Percentiles rank a stretch among this genome's conserved stretches.
These are phyloP conservation scores for Umbelopsis sp. DNA, from an alignment of 192 early-diverging fungal genomes.

Conservation along the genomic window DNA sequence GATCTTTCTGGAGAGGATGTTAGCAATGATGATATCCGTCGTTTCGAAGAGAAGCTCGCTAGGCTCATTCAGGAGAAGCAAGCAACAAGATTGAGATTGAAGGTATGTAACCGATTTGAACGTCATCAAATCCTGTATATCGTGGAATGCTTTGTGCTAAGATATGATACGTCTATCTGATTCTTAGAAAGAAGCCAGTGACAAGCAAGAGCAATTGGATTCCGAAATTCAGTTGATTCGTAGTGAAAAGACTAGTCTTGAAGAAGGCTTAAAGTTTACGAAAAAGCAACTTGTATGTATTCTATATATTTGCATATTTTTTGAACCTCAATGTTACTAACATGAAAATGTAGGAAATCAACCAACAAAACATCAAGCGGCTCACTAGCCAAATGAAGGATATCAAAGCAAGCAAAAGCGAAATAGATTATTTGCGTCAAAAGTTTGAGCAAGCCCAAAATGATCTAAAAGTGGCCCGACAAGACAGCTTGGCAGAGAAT, in stretches of 20 bases:
- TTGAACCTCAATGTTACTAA: constrained; percentile 14
- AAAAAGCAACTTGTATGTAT: constrained; percentile 2
- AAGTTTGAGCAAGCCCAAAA: constrained; percentile 41
- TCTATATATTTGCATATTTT: background rate
- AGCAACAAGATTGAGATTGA: constrained; percentile 23
- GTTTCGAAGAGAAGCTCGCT: constrained; percentile 50
- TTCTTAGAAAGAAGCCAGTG: constrained; percentile 6
- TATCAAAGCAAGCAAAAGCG: constrained; percentile 38
- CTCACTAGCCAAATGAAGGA: constrained; percentile 29
- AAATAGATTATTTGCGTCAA: constrained; percentile 27
- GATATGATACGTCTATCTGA: background rate
- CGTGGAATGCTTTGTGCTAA: too few species aligned
- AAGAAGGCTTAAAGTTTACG: constrained; percentile 37
- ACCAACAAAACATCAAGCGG: constrained; percentile 37
- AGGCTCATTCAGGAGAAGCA: constrained; percentile 36
- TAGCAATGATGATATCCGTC: constrained; percentile 36
- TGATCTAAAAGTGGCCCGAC: constrained; percentile 30
- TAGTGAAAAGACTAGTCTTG: constrained; percentile 26
- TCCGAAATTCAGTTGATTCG: background rate
- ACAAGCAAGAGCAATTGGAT: background rate
- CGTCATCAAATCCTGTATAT: background rate
- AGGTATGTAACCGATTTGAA: background rate
- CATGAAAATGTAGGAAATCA: constrained; percentile 25
- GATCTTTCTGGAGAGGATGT: constrained; percentile 44
- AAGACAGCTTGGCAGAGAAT: constrained; percentile 17